phyloP scores from a whole-genome alignment of 805 yeast genomes.

The Cyberlindnera mrakii region DNA sequence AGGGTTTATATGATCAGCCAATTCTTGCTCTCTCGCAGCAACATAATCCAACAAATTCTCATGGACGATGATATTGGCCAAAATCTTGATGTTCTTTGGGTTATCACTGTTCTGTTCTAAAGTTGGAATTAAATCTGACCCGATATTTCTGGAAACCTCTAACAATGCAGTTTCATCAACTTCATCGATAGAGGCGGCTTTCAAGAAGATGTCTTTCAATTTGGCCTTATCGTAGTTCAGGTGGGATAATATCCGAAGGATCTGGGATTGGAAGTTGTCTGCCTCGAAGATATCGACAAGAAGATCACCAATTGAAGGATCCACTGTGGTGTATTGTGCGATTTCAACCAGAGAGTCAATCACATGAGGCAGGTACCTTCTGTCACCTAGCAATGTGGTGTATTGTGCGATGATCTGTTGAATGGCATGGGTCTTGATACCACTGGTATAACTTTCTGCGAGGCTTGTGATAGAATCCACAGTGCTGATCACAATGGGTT shows the following conservation, averaged over 20 bases:
- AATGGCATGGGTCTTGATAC: constrained; percentile 7
- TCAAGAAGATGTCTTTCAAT: constrained; percentile 15
- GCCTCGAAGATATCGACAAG: constrained; percentile 13
- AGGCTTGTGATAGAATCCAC: constrained; percentile 23
- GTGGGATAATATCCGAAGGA: constrained; percentile 19
- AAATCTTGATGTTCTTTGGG: constrained; percentile 18
- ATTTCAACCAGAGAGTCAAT: constrained; percentile 20
- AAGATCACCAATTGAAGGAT: constrained; percentile 16
- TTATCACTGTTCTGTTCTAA: constrained; percentile 15
- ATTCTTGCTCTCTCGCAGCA: constrained; percentile 15
- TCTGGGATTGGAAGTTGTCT: constrained; percentile 16
- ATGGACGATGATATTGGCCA: constrained; percentile 20
- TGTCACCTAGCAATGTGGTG: constrained; percentile 8
- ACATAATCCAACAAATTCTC: constrained; percentile 21
- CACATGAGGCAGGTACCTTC: constrained; percentile 9
- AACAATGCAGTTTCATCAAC: constrained; percentile 23
- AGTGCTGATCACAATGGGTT: constrained; percentile 28
- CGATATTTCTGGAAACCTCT: constrained; percentile 21
- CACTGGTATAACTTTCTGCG: constrained; percentile 13
- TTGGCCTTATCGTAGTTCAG: constrained; percentile 12
- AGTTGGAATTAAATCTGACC: constrained; percentile 21
- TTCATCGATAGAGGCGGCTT: constrained; percentile 19
- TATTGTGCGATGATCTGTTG: constrained; percentile 10
- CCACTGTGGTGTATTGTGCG: constrained; percentile 15
- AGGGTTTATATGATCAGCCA: constrained; percentile 13